Evolutionary conservation across 768 basidiomycete genomes (phyloP), one percentile per base, ranked within the genome.

Genomic region (Phallus indusiatus): DNA sequence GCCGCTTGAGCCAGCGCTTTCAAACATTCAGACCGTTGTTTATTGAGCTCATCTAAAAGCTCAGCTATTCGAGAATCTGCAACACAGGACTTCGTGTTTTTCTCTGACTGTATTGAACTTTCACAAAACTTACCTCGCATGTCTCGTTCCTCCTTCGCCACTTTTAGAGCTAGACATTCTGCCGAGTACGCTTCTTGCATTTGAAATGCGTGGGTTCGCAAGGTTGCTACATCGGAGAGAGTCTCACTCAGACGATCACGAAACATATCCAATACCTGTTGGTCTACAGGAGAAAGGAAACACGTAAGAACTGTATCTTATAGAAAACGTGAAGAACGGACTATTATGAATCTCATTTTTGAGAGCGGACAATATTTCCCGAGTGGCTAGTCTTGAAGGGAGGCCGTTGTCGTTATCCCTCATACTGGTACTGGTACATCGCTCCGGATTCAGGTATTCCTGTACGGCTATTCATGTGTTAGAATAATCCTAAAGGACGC

Each of bases 221-320:
- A 47, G 10, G 36, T 16, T 7, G 54, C 53, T 10, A 60, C 47
- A 33, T 60, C 59, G 9, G 59, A 46, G 20, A 60, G 54, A 18
- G 59, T 17, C 14, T 54, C 52, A 35, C 42, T 50, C 16, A 60
- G 59, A 17, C 59, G 53, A 54, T 60, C 59, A 20, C 59, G 53
- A 14, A 60, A 42, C 54, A 60, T 60, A 36, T 60, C 59, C 37
- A 60, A 33, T n/a, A 60, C 59, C 18, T 46, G 34, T 47, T 60
- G 59, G 22, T 60, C 59, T 60, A 33, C 28, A 35, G 6, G 48
- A 1, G n/a, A 24, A 9, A 16, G 36, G 10, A 48, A 48, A 34
- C 24, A 35, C 18, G 34, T 12, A 52, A 51, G 24, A 28, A 47
- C 10, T 24, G 35, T 4, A 3, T 34, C 9, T 2, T 22, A 20